A percentile compares a stretch with the other conserved stretches of the same genome.
Evolutionary conservation across 345 rosid species (phyloP).

Genomic region (Populus davidiana): DNA sequence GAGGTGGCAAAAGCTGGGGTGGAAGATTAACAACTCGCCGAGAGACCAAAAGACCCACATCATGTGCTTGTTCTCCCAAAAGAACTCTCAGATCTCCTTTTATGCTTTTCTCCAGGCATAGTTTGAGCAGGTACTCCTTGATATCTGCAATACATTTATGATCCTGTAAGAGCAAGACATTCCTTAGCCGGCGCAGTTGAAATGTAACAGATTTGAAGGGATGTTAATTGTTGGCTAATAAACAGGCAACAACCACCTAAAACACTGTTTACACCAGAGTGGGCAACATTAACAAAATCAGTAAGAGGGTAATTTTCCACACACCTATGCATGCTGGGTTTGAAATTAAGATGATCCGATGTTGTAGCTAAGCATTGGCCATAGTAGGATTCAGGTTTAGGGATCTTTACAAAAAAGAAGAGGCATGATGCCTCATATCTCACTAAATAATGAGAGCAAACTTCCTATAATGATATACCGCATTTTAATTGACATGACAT

Average conservation of each 20-base stretch:
- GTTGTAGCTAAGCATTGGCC: background rate
- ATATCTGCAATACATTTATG: constrained; percentile 54
- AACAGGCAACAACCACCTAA: background rate
- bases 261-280: background rate
- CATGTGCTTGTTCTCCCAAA: constrained; percentile 47
- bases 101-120: constrained; percentile 45
- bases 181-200: background rate
- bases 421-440: background rate
- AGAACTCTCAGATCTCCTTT: constrained; percentile 41
- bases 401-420: background rate
- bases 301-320: background rate
- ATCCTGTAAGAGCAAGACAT: constrained; percentile 38
- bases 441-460: background rate
- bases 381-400: background rate
- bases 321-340: background rate
- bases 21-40: constrained; percentile 85
- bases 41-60: constrained; percentile 75
- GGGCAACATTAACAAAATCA: background rate
- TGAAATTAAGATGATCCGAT: background rate
- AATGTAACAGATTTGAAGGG: background rate
- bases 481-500: background rate
- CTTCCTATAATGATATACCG: background rate
- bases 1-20: constrained; percentile 81
- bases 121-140: constrained; percentile 57
- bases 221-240: background rate